Conservation (phyloP, 257 asterid species). For the Solanum chaucha region DNA sequence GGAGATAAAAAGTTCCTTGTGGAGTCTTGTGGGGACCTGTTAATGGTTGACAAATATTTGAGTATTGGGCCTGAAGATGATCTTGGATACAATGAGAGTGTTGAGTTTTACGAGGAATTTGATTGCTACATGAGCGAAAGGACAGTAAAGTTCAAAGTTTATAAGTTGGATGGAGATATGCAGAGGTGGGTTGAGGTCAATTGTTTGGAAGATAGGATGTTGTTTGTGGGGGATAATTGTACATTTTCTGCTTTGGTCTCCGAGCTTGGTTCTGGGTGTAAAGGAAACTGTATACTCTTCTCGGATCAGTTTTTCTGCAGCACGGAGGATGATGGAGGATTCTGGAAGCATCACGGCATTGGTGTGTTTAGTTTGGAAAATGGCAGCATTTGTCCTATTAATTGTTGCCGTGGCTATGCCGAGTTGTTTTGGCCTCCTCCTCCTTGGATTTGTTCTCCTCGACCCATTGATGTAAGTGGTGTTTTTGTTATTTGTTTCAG, state of each 20-base stretch:
- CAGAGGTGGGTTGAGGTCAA: constrained; percentile 53
- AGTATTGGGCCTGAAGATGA: constrained; percentile 54
- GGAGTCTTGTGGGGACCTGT: constrained; percentile 48
- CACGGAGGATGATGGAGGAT: constrained; percentile 43
- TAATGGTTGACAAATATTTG: constrained; percentile 64
- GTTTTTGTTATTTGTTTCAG: not conserved
- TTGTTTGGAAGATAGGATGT: constrained; percentile 50
- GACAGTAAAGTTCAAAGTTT: constrained; percentile 69
- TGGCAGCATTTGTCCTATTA: constrained; percentile 55
- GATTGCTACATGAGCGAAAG: constrained; percentile 66
- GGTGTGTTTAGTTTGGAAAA: constrained; percentile 66
- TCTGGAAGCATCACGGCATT: constrained; percentile 31
- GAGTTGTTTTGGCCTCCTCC: constrained; percentile 92
- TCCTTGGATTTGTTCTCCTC: constrained; percentile 44
- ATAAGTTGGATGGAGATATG: constrained; percentile 36
- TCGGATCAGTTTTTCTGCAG: constrained; percentile 35
- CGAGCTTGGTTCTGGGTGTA: constrained; percentile 27
- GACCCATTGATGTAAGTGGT: constrained; percentile 47
- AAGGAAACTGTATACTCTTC: constrained; percentile 65
- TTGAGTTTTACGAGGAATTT: constrained; percentile 59
- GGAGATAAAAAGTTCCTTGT: constrained; percentile 84
- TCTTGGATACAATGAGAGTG: constrained; percentile 42
- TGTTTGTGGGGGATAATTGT: constrained; percentile 80
- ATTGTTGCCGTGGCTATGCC: constrained; percentile 25
- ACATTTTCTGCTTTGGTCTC: constrained; percentile 48